These are phyloP conservation scores for Exobasidium cylindrosporum DNA, from an alignment of 1,284 basidiomycete genomes.

Conservation along the genomic window DNA sequence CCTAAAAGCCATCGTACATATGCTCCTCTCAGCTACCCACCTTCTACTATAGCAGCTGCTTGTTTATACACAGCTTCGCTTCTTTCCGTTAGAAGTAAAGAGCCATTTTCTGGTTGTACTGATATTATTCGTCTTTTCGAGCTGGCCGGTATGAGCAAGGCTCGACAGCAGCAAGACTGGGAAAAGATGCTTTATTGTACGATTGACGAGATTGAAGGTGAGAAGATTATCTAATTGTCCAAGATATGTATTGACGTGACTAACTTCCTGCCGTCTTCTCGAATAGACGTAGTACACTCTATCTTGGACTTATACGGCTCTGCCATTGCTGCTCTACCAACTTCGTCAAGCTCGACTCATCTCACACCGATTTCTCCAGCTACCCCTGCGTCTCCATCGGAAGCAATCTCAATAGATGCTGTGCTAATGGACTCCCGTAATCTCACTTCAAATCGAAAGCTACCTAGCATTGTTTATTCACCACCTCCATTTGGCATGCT, in stretches of 20 bases:
- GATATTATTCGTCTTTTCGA: slow-evolving; percentile 3
- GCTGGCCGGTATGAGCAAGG: not conserved
- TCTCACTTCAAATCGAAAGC: not conserved
- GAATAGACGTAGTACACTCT: slow-evolving; percentile 14
- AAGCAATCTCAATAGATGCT: not conserved
- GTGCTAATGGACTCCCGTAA: not conserved
- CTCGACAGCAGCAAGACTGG: slow-evolving; percentile 5
- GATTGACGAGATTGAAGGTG: slow-evolving; percentile 11
- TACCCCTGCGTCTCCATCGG: slow-evolving; percentile 6
- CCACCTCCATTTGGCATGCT: slow-evolving; percentile 9
- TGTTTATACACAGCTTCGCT: slow-evolving; percentile 37
- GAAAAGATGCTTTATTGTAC: not conserved
- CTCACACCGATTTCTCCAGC: slow-evolving; percentile 11
- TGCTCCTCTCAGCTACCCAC: slow-evolving; percentile 44
- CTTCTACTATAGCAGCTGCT: slow-evolving; percentile 44
- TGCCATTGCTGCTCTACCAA: slow-evolving; percentile 1
- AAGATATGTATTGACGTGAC: not conserved
- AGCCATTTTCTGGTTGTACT: not conserved
- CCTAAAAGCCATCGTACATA: slow-evolving; percentile 31
- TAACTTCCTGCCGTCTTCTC: not conserved
- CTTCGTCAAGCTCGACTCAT: not conserved
- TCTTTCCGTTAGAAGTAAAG: not conserved
- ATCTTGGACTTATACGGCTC: slow-evolving; percentile 13
- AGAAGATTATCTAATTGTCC: not conserved
- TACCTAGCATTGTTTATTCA: slow-evolving; percentile 1